These are phyloP conservation scores for Mangifera indica DNA, from an alignment of 345 rosid species.

Conservation along the genomic window DNA sequence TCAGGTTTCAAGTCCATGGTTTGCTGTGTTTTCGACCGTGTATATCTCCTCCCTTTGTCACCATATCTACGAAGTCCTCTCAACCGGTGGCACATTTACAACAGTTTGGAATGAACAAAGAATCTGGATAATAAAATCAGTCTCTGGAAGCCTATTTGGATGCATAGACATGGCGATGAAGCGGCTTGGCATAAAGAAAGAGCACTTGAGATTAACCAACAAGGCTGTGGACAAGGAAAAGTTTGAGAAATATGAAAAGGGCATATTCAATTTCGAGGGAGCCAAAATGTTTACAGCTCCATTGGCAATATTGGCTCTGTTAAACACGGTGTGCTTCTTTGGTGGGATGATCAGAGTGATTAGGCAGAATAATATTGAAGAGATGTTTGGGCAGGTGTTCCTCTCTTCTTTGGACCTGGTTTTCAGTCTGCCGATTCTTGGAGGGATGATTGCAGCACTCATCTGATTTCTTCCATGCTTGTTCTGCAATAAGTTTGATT, in stretches of 20 bases:
- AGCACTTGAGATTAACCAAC: conserved; percentile 3
- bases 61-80: not conserved
- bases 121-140: conserved; percentile 11
- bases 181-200: not conserved
- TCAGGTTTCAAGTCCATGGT: conserved; percentile 10
- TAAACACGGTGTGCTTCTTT: conserved; percentile 12
- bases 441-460: not conserved
- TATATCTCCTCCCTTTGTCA: not conserved
- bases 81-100: not conserved
- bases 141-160: conserved; percentile 6
- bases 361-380: not conserved
- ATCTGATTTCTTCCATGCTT: not conserved
- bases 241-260: conserved; percentile 6
- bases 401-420: not conserved
- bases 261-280: conserved; percentile 6
- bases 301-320: not conserved
- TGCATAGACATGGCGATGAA: conserved; percentile 10
- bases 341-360: not conserved
- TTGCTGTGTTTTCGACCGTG: not conserved
- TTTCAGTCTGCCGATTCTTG: conserved; percentile 2
- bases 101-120: conserved; percentile 14
- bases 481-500: not conserved
- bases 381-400: conserved; percentile 9
- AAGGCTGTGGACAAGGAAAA: conserved; percentile 12
- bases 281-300: conserved; percentile 8